Base-by-base conservation (phyloP, 805 yeast species). In the Starmerella apis region DNA sequence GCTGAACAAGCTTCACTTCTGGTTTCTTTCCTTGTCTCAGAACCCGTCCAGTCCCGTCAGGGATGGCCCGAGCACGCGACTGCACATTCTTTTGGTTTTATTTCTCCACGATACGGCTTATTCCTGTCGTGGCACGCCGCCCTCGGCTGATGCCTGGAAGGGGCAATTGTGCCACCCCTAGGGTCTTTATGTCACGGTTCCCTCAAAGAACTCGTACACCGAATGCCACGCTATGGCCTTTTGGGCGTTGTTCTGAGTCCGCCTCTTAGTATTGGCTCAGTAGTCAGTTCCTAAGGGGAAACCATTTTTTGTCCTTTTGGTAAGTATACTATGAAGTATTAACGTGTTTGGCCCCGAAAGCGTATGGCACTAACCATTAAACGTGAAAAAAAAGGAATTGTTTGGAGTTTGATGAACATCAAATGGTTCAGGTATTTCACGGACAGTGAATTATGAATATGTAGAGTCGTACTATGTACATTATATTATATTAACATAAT, bases 81-180 rank as follows among this genome's bases (percentile, higher is more conserved):
- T 8, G 13, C 32, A 32, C 44, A 43, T 43, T 32, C 37, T 31
- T 24, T 23, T 19, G 30, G 37, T 31, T 43, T 46, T 46, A 46
- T 46, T 46, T 13, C 48, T 46, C 43, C 48, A 36, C 30, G 43
- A 46, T 46, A 46, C 48, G 48, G 48, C 48, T 46, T 46, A 46
- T 64, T 68, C 37, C 61, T 68, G 52, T 62, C 70, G 44, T 41
- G 44, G 44, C 44, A 41, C 44, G 16, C 44, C 43, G 43, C 33
- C 44, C 44, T 27, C 14, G 44, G 44, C 44, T 13, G 10, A 41
- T 41, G 44, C 44, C 16, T 41, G 44, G 44, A 41, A 41, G 14
- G 33, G 44, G 44, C 44, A 41, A 16, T 16, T 10, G 44, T 41
- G 44, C 33, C 44, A 41, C 44, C 33, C 44, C 33, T 41, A 41